Evolutionary conservation across 495 filamentous ascomycete genomes (phyloP), one percentile per base, ranked within the genome.

Genomic region (Talaromyces thailandensis): DNA sequence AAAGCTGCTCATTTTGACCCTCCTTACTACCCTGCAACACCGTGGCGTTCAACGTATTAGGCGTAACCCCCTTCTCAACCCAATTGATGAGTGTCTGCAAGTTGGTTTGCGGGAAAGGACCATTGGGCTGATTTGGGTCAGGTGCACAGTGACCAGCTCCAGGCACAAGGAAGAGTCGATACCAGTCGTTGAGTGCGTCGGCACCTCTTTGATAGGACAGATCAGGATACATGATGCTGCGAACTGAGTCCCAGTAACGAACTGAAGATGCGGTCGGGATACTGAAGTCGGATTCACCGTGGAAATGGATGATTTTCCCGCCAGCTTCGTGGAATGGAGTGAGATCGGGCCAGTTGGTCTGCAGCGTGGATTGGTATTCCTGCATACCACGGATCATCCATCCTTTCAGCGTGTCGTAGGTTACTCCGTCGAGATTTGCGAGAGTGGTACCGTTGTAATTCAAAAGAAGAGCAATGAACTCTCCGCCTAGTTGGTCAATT

Each of bases 291-390:
- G 35, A 37, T 37, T 37, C 35, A 16, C 35, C 35, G 35, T 37
- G 35, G 3, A 14, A 37, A 16, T 37, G 35, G 4, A 37, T 37
- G 2, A 85, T 63, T 66, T 84, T 84, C 12, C 80, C 80, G 24
- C 82, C 82, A 2, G 68, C 63, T 8, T 67, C 37, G 25, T 77
- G 71, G 64, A 78, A 82, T 0, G 67, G 52, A 0, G 67, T 72
- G 2, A 83, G 66, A 50, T 84, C 81, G 5, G 80, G 76, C 65
- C 73, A 72, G 6, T 72, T 80, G 5, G 77, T 81, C 64, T 79
- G 74, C n/a, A 82, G 65, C 37, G 71, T 73, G 57, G 79, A 76
- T 37, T 73, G 60, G 65, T 69, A 74, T 16, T 67, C 64, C 9
- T 64, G 32, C 68, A 70, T 68, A 6, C 53, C 26, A 6, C 25